phyloP scores from a whole-genome alignment of 331 rosid species.

The Ulmus americana region DNA sequence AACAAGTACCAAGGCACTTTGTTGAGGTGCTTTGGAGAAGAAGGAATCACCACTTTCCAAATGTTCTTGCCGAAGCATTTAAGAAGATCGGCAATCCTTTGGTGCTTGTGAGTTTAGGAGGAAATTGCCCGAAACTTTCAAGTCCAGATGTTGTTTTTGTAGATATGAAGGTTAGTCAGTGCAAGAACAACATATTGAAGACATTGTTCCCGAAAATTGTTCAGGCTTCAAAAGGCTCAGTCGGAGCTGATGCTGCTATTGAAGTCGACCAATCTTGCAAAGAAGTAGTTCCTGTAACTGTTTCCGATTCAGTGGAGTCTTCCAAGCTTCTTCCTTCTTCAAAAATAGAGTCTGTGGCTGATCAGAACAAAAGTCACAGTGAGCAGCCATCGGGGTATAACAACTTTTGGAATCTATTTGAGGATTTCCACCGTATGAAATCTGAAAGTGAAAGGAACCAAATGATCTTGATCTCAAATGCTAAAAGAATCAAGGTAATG shows the following conservation, averaged over 20 bases:
- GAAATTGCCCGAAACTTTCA: neutral
- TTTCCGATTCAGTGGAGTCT: neutral
- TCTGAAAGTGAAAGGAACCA: neutral
- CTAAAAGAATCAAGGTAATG: conserved; percentile 6
- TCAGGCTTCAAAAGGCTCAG: neutral
- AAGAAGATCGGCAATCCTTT: conserved; percentile 40
- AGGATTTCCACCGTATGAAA: neutral
- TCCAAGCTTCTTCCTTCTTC: conserved; percentile 1
- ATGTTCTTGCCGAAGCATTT: conserved; percentile 45
- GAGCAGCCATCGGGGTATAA: neutral
- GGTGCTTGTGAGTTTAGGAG: conserved; percentile 37
- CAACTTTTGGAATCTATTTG: neutral
- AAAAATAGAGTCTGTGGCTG: neutral
- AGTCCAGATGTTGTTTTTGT: conserved; percentile 19
- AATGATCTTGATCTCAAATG: neutral
- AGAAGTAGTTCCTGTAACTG: neutral
- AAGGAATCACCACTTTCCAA: neutral
- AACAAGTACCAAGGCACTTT: conserved; percentile 36
- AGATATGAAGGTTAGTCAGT: conserved; percentile 18
- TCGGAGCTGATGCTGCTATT: neutral
- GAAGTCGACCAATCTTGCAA: neutral
- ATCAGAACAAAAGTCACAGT: neutral
- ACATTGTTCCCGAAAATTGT: conserved; percentile 19
- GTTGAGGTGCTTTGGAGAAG: conserved; percentile 17
- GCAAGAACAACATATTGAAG: conserved; percentile 17